Evolutionary conservation across 805 yeast genomes (phyloP), one percentile per base, ranked within the genome.

Genomic region (Nakazawaea pomicola): DNA sequence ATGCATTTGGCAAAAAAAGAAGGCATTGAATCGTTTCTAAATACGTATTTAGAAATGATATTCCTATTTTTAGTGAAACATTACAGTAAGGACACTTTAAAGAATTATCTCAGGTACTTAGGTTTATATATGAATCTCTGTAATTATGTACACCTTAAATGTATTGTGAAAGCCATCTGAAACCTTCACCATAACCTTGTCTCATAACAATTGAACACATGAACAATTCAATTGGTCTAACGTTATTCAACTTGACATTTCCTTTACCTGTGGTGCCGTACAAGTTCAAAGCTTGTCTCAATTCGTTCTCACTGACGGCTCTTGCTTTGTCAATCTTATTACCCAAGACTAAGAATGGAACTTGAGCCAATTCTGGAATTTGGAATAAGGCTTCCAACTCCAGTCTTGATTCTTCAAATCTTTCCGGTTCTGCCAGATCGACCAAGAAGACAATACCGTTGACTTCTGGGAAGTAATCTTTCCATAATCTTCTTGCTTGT

Each of bases 401-500:
- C 33, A 89, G 88, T 67, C 86, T 84, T 47, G 96, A 84, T 72
- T 93, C 99, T 52, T 85, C 84, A 55, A 93, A 85, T 66, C 99
- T 83, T 61, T 83, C 95, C 29, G 93, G 82, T 61, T 93, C 99
- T 42, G 98, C 98, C 43, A 95, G 95, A 62, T 93, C 99, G 24
- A 93, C 97, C 45, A 93, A 72, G 64, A 85, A 93, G 24, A 93
- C 98, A 52, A 93, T 93, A 43, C 97, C 99, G 64, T 89, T 86
- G 37, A 93, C 99, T 68, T 93, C 99, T 45, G 99, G 99, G 83
- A 93, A 93, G 65, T 93, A 93, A 64, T 93, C 98, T 62, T 90
- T 90, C 99, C 99, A 93, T 60, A 93, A 80, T 68, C 99, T 88
- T 70, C 99, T 90, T 37, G 99, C 98, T 68, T 91, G 97, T 64